These are phyloP conservation scores for Petunia axillaris DNA, from an alignment of 257 asterid species.

Conservation along the genomic window DNA sequence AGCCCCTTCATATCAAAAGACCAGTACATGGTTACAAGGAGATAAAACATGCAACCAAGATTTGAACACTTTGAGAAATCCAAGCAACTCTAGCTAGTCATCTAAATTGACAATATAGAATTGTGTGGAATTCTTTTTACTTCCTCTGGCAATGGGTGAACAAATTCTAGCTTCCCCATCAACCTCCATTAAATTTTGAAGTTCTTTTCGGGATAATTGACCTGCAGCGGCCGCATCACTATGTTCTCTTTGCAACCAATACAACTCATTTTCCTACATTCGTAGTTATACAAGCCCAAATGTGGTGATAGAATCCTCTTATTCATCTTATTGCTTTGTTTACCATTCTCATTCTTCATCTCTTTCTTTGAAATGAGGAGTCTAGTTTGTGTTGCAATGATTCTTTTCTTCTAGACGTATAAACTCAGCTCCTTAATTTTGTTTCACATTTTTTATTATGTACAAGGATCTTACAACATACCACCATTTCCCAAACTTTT, in stretches of 20 bases:
- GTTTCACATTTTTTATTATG: background rate
- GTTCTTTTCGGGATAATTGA: background rate
- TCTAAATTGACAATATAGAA: background rate
- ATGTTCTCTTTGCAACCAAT: background rate
- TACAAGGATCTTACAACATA: background rate
- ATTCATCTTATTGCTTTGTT: slow-evolving; percentile 1
- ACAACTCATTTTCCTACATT: background rate
- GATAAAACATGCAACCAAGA: background rate
- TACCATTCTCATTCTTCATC: background rate
- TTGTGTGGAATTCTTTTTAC: background rate
- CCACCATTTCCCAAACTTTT: background rate
- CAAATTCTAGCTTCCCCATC: background rate
- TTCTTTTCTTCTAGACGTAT: background rate
- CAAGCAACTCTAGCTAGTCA: background rate
- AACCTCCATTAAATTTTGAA: background rate
- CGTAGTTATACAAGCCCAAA: background rate
- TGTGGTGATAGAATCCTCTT: slow-evolving; percentile 8
- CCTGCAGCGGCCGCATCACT: background rate
- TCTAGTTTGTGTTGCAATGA: background rate
- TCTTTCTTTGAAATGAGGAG: background rate
- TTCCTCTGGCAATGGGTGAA: background rate
- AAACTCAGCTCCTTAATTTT: background rate
- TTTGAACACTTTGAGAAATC: background rate
- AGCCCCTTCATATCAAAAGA: background rate
- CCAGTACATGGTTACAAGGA: background rate